Evolutionary conservation across 2,329 filamentous ascomycete genomes (phyloP).

Genomic region (Aureobasidium pullulans): DNA sequence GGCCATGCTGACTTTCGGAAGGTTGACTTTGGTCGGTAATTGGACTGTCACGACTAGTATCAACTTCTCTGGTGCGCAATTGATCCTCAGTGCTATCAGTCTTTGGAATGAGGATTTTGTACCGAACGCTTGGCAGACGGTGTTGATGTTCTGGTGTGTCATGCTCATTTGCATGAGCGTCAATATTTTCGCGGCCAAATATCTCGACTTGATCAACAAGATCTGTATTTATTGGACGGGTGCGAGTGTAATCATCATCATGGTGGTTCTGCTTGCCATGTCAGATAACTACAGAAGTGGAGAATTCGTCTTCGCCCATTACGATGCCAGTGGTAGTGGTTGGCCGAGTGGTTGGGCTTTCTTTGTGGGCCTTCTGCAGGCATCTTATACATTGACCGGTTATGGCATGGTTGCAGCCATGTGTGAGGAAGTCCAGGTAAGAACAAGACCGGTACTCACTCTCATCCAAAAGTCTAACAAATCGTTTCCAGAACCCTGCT

Average conservation of each 20-base stretch:
- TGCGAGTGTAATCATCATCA: constrained; percentile 59
- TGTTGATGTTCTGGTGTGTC: constrained; percentile 65
- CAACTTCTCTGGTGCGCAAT: constrained; percentile 65
- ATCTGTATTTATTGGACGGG: constrained; percentile 67
- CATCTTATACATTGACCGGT: constrained; percentile 54
- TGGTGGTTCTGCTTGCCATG: constrained; percentile 58
- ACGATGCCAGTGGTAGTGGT: constrained; percentile 57
- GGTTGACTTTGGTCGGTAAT: constrained; percentile 65
- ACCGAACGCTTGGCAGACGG: constrained; percentile 61
- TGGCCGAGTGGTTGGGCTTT: constrained; percentile 65
- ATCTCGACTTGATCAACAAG: constrained; percentile 63
- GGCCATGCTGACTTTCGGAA: not conserved
- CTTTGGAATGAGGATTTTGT: constrained; percentile 63
- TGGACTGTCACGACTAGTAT: constrained; percentile 60
- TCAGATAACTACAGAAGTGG: constrained; percentile 50
- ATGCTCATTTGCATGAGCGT: constrained; percentile 57
- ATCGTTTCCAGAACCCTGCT: constrained; percentile 47
- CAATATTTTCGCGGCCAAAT: constrained; percentile 57
- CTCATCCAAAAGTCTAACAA: not conserved
- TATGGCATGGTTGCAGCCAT: constrained; percentile 67
- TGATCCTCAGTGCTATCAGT: constrained; percentile 60
- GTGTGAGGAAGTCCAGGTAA: constrained; percentile 58
- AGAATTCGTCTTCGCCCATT: constrained; percentile 61
- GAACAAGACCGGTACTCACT: not conserved
- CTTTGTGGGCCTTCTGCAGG: constrained; percentile 63